Evolutionary conservation across 2,329 filamentous ascomycete species (phyloP).

Genomic region (Magnaporthiopsis poae): DNA sequence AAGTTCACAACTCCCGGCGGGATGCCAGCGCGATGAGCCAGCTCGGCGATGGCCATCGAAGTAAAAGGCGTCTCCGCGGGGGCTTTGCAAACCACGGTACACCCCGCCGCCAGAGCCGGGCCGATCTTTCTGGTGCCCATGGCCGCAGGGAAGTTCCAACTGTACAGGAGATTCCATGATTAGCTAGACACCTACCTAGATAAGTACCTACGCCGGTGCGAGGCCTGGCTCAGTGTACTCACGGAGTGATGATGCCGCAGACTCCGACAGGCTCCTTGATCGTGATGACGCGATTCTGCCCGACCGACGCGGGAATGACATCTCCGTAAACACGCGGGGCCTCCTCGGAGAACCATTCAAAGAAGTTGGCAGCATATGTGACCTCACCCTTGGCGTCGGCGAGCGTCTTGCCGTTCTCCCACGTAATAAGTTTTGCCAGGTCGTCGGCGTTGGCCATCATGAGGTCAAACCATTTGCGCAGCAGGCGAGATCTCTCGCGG

Average conservation of each 20-base stretch:
- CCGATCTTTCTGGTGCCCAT: conserved; percentile 65
- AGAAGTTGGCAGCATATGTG: conserved; percentile 62
- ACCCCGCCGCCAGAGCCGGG: conserved; percentile 80
- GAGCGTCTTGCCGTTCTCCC: conserved; percentile 81
- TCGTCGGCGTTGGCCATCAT: conserved; percentile 72
- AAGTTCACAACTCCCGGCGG: conserved; percentile 87
- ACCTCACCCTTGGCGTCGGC: conserved; percentile 66
- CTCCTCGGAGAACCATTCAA: conserved; percentile 76
- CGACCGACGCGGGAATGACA: conserved; percentile 59
- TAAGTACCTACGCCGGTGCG: not conserved
- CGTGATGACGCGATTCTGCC: conserved; percentile 66
- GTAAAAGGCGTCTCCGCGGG: conserved; percentile 90
- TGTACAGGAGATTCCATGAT: not conserved
- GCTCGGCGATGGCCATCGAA: conserved; percentile 74
- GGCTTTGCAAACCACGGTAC: conserved; percentile 85
- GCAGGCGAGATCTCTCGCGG: conserved; percentile 62
- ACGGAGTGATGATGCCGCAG: conserved; percentile 72
- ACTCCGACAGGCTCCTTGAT: conserved; percentile 78
- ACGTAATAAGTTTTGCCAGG: conserved; percentile 71
- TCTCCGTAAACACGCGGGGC: conserved; percentile 65
- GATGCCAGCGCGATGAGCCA: conserved; percentile 77
- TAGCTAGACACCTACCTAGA: not conserved
- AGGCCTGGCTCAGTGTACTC: conserved; percentile 22
- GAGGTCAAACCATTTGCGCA: conserved; percentile 74
- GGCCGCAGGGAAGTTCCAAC: conserved; percentile 74